Evolutionary conservation across 2,329 filamentous ascomycete genomes (phyloP), one percentile per base, ranked within the genome.

Genomic region (Biscogniauxia sp.): DNA sequence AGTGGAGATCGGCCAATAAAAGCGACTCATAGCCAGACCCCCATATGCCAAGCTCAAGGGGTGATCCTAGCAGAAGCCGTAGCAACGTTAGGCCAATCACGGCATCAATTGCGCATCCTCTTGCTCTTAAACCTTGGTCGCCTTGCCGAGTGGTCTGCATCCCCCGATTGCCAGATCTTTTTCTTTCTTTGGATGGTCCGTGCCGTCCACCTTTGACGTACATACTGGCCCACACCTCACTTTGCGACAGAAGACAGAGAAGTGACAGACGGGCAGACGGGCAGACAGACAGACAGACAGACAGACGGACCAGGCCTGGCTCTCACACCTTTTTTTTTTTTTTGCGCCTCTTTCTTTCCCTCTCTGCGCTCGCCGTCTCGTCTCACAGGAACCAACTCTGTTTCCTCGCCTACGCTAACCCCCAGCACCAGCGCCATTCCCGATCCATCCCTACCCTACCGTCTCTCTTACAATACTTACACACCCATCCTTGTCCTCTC

Each of bases 121-220:
- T 51, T 53, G 54, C n/a, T 41, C 23, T 52, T 45, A 53, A 50
- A 54, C 58, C 60, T 60, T 60, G 57, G 58, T 61, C 41, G 41
- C 57, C 60, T 60, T 66, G 57, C 59, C 60, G 60, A 61, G 63
- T 65, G 57, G 57, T 64, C 60, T 65, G 61, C 63, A 64, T 23
- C 15, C 9, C 54, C 61, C 57, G 20, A 51, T 25, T 56, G 41
- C 45, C 64, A 57, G 61, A 63, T 60, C 63, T 59, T 65, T 59
- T 55, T 8, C 53, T 55, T 20, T 55, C 53, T 55, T 55, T 20
- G 53, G 53, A 55, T 41, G 32, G 53, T 32, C 28, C 15, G 53
- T 55, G 53, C 19, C 28, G 25, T 37, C 25, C 19, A 37, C 53
- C n/a, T 55, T 37, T 37, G 53, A 37, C 32, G n/a, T 37, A 28